Evolutionary conservation across 2,329 filamentous ascomycete species (phyloP).

Genomic region (Cryphonectria parasitica): DNA sequence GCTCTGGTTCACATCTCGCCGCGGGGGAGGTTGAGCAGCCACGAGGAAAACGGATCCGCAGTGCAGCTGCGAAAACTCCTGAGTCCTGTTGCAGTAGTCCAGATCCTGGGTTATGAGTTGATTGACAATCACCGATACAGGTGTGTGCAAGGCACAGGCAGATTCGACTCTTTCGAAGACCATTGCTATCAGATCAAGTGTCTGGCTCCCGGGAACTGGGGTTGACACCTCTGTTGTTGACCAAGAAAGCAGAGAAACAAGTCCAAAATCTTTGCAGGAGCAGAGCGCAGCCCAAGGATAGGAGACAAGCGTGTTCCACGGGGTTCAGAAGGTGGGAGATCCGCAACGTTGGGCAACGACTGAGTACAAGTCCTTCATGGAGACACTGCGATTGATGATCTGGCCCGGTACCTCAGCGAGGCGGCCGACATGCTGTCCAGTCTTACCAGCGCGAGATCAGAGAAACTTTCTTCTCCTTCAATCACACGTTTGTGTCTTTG

Average conservation of each 20-base stretch:
- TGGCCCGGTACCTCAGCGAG: conserved; percentile 21
- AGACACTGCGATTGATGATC: conserved; percentile 18
- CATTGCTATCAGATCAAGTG: background rate
- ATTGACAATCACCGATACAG: background rate
- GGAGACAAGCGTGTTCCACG: conserved; percentile 12
- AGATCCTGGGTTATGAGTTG: background rate
- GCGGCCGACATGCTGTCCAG: conserved; percentile 11
- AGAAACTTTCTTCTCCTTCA: background rate
- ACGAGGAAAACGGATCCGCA: background rate
- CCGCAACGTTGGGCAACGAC: conserved; percentile 4
- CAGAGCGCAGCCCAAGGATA: background rate
- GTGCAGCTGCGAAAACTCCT: background rate
- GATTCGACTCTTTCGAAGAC: background rate
- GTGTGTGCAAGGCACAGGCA: background rate
- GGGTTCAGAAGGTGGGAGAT: background rate
- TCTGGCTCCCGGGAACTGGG: background rate
- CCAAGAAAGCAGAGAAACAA: background rate
- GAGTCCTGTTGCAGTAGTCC: background rate
- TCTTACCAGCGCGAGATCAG: conserved; percentile 1
- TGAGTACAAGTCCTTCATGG: conserved; percentile 12
- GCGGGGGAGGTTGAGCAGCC: background rate
- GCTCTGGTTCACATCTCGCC: background rate
- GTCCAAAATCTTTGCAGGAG: background rate
- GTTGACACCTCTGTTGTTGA: background rate
- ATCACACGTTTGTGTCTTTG: background rate